A percentile compares a stretch with the other conserved stretches of the same genome.
Conservation (phyloP, 768 basidiomycete genomes). For the Guyanaporus albipodus region DNA sequence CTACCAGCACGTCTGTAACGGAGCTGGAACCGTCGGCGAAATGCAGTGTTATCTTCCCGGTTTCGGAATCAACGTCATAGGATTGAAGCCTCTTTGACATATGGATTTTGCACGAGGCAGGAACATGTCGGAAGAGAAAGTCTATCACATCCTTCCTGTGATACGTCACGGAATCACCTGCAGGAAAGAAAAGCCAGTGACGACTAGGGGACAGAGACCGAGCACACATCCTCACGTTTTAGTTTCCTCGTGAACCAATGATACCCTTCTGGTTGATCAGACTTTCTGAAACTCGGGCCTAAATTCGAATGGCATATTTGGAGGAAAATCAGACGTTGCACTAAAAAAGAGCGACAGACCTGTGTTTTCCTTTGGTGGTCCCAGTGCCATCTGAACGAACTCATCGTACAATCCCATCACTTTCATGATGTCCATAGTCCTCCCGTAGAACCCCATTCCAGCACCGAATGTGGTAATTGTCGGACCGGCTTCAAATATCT, state of each 20-base stretch:
- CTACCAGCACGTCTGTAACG: conserved; percentile 39
- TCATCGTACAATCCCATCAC: conserved; percentile 38
- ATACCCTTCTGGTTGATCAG: conserved; percentile 34
- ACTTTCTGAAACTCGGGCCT: conserved; percentile 29
- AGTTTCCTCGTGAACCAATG: conserved; percentile 23
- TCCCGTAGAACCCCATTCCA: conserved; percentile 44
- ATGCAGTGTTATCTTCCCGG: conserved; percentile 25
- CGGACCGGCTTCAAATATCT: conserved; percentile 41
- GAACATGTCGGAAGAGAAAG: no score
- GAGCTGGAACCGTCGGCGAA: conserved; percentile 37
- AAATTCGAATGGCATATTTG: not conserved
- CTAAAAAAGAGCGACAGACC: no score
- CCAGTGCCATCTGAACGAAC: conserved; percentile 14
- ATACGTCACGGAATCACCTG: conserved; percentile 29
- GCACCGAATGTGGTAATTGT: conserved; percentile 42
- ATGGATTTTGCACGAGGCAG: conserved; percentile 31
- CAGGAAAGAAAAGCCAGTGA: not conserved
- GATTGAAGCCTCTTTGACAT: conserved; percentile 34
- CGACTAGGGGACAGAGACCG: not conserved
- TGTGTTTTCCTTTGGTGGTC: conserved; percentile 16
- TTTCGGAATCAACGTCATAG: conserved; percentile 23
- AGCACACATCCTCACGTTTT: conserved; percentile 18
- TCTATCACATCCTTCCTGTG: no score
- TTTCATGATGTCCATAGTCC: conserved; percentile 41
- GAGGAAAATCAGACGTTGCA: not conserved